Conservation (phyloP, 768 basidiomycete species). For the Auricularia sp. region DNA sequence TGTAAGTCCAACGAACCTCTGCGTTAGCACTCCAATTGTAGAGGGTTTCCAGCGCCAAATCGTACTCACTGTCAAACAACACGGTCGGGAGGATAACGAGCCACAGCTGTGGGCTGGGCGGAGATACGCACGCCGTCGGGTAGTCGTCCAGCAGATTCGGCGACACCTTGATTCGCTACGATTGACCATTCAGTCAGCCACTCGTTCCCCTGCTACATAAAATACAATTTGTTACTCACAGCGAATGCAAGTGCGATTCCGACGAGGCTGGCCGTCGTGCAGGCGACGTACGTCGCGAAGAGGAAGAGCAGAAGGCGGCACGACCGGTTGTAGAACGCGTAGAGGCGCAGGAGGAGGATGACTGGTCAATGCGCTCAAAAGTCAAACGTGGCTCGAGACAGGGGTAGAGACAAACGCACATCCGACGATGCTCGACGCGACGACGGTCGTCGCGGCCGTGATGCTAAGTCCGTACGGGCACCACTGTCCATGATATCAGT, state of each 20-base stretch:
- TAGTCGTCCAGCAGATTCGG: neutral
- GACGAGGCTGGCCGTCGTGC: neutral
- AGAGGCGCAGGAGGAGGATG: neutral
- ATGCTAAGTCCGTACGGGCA: neutral
- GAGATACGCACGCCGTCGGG: neutral
- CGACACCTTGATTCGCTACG: neutral
- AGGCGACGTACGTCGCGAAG: neutral
- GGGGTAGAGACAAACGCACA: neutral
- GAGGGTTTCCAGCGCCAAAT: neutral
- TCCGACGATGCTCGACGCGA: neutral
- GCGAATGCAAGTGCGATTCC: neutral
- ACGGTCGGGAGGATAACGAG: neutral
- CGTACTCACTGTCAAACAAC: neutral
- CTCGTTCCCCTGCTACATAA: too few relatives aligned
- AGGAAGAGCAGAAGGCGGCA: neutral
- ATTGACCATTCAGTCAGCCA: neutral
- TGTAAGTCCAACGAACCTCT: neutral
- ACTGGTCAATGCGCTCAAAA: neutral
- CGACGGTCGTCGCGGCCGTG: neutral
- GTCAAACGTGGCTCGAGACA: neutral
- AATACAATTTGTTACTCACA: neutral
- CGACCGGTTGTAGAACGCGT: neutral
- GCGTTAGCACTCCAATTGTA: neutral
- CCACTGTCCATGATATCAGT: neutral
- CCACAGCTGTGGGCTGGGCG: neutral